Evolutionary conservation across 2,329 filamentous ascomycete species (phyloP).

Genomic region (Monilinia fructigena): DNA sequence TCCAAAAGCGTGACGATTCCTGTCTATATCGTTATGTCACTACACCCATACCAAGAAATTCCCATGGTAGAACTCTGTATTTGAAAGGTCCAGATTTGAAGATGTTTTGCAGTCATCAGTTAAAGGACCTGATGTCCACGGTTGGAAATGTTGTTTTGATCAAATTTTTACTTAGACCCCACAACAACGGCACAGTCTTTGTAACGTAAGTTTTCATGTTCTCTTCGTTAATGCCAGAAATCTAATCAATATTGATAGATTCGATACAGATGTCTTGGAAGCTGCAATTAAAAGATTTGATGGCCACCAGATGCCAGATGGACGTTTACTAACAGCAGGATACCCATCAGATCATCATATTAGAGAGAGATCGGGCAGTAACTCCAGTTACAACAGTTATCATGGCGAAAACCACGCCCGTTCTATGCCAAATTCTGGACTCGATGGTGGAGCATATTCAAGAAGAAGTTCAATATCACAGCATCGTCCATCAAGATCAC

Average conservation of each 20-base stretch:
- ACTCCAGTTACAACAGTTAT: conserved; percentile 21
- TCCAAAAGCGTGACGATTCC: background rate
- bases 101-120: conserved; percentile 27
- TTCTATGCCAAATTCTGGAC: background rate
- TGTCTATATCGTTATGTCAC: background rate
- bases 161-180: conserved; percentile 22
- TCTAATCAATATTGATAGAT: conserved; percentile 8
- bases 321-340: conserved; percentile 6
- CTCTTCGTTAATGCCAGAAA: background rate
- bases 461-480: conserved; percentile 17
- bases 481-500: conserved; percentile 20
- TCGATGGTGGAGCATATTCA: background rate
- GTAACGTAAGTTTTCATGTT: conserved; percentile 30
- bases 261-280: conserved; percentile 14
- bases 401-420: conserved; percentile 4
- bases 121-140: conserved; percentile 30
- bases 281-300: conserved; percentile 19
- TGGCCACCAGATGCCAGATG: conserved; percentile 13
- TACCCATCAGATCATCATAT: conserved; percentile 14
- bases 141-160: conserved; percentile 33
- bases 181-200: conserved; percentile 25
- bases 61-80: conserved; percentile 25
- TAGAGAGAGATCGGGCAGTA: conserved; percentile 24
- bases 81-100: conserved; percentile 23
- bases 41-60: background rate